Evolutionary conservation across 2,329 filamentous ascomycete genomes (phyloP), one percentile per base, ranked within the genome.

Genomic region (Eutypella sp.): DNA sequence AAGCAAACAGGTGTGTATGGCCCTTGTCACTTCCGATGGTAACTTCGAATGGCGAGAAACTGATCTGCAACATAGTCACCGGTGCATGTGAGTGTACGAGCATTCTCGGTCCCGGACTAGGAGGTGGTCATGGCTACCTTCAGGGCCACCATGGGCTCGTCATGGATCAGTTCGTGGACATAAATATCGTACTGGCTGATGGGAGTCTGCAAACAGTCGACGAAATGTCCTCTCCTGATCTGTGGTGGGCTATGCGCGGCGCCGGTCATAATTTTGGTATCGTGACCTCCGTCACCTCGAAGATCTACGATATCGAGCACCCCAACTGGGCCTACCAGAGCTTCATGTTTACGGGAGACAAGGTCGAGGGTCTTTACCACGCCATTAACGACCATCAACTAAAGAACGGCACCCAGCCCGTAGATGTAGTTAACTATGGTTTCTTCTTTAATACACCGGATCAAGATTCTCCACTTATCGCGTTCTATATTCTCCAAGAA

Each of bases 301-400:
- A 42, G 18, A 24, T 48, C 9, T 36, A 41, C 51, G 70, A 76
- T 48, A 65, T 67, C 18, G 56, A 62, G 45, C 45, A 67, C 56
- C 47, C 40, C n/a, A 52, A 65, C 45, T 76, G 70, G 69, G 68
- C 70, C 2, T 66, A 68, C n/a, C 63, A 69, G 47, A 72, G 63
- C 0, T 59, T 76, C 31, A 63, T 68, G 18, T 78, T 72, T 49
- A 68, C 61, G 4, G 70, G 72, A 1, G 71, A 76, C 24, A 70
- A 78, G 45, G 67, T 78, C 7, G 73, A 75, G 49, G 61, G 59
- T 4, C 59, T 79, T 7, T 79, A 75, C 51, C 53, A 67, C 4
- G 61, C 67, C 3, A 68, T 68, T 22, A 79, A 78, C 42, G 55
- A 74, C 5, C 50, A 73, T 25, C 59, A 74, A 2, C 56, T 72